Evolutionary conservation across 2,329 filamentous ascomycete genomes (phyloP).

Genomic region (Pestalotiopsis sp.): DNA sequence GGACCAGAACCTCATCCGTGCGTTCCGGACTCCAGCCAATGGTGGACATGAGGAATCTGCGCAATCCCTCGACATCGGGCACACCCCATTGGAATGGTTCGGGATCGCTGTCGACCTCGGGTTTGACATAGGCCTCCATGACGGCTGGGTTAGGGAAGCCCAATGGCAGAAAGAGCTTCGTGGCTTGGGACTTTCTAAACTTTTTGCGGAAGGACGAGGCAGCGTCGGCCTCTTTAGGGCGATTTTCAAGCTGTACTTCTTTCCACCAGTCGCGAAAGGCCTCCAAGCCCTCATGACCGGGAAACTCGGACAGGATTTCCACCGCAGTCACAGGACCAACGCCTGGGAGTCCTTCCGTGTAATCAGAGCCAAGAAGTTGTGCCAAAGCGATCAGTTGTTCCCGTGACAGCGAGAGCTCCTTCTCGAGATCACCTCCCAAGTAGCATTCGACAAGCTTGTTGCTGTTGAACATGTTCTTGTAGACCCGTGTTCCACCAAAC

Average conservation of each 20-base stretch:
- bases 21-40: constrained; percentile 91
- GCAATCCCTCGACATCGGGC: constrained; percentile 82
- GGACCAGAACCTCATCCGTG: constrained; percentile 93
- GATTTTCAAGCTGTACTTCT: constrained; percentile 68
- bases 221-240: constrained; percentile 62
- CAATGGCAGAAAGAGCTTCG: constrained; percentile 83
- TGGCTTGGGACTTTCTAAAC: constrained; percentile 75
- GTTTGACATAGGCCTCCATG: constrained; percentile 78
- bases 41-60: constrained; percentile 83
- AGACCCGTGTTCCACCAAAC: constrained; percentile 92
- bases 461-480: constrained; percentile 99
- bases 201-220: constrained; percentile 74
- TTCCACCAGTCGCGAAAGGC: constrained; percentile 88
- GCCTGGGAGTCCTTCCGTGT: constrained; percentile 87
- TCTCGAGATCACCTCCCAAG: constrained; percentile 77
- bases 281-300: constrained; percentile 58
- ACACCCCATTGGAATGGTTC: constrained; percentile 93
- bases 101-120: constrained; percentile 78
- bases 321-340: constrained; percentile 93
- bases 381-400: constrained; percentile 86
- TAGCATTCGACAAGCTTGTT: constrained; percentile 99
- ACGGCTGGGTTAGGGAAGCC: constrained; percentile 79
- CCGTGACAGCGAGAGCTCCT: constrained; percentile 85
- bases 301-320: constrained; percentile 91
- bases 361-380: constrained; percentile 89